A percentile compares a stretch with the other conserved stretches of the same genome.
Evolutionary conservation across 129 eudicot species (phyloP).

Genomic region (Chrysanthemum makinoi): DNA sequence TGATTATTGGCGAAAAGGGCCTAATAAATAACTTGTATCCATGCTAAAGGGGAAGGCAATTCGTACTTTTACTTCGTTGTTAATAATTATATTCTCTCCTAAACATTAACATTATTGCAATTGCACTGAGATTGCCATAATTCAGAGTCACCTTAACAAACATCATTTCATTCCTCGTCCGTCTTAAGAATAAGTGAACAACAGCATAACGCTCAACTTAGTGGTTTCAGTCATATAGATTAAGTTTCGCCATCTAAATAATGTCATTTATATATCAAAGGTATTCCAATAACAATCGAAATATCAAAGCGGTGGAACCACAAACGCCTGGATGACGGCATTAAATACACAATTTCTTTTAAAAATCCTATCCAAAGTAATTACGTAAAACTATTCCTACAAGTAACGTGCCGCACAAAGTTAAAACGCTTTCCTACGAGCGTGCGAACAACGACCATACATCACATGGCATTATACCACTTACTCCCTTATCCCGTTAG

Average conservation of each 20-base stretch:
- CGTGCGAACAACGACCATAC: neutral
- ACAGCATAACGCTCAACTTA: too few relatives aligned
- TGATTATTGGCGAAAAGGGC: too few relatives aligned
- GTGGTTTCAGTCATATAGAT: neutral
- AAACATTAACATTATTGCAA: too few relatives aligned
- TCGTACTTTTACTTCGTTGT: too few relatives aligned
- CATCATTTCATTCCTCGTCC: too few relatives aligned
- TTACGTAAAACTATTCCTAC: neutral
- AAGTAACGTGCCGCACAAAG: neutral
- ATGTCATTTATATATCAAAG: neutral
- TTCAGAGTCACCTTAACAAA: too few relatives aligned
- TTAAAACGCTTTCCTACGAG: neutral
- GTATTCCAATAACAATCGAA: neutral
- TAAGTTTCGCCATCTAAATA: neutral
- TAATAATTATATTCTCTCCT: too few relatives aligned
- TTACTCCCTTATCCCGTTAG: neutral
- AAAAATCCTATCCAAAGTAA: neutral
- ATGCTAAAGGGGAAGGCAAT: too few relatives aligned
- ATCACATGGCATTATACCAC: neutral
- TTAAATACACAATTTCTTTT: neutral
- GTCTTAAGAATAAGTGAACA: too few relatives aligned
- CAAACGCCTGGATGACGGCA: constrained; percentile 10
- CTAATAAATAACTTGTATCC: too few relatives aligned
- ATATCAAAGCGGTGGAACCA: constrained; percentile 1
- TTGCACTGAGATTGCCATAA: too few relatives aligned